Evolutionary conservation across 1,139 yeast genomes (phyloP), one percentile per base, ranked within the genome.

Genomic region (Diutina ranongensis): DNA sequence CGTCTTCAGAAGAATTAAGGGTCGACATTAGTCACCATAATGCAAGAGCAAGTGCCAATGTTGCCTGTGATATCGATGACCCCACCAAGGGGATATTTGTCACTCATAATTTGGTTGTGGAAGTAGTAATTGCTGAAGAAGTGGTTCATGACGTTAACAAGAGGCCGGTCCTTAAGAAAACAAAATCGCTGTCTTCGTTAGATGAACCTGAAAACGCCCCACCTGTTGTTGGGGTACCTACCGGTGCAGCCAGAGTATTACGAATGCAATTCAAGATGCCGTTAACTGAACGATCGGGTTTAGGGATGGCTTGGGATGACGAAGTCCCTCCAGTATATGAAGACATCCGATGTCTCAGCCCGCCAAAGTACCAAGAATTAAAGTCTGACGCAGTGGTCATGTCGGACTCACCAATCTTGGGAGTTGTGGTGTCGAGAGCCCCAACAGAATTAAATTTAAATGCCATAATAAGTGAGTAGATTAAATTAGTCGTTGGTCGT

Each of bases 241-340:
- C 97, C 0, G 98, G 98, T 5, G 86, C 95, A 3, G 97, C 98
- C 0, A 69, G 98, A 46, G 95, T 94, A 1, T 66, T 92, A 49
- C 68, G 98, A 53, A 92, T 92, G 97, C 97, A 89, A 61, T 92
- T 92, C 62, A 83, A 83, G 53, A 57, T 92, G 16, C 71, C 71
- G 10, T 63, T 92, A 25, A 85, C 95, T 1, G 97, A 89, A 59
- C 71, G 97, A 48, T 83, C 95, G 0, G 99, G 99, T 0, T 70
- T 92, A 44, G 98, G 99, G 3, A 86, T 92, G 33, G 85, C 97
- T 0, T 92, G 98, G 98, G 97, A 92, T 62, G 97, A 89, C 58
- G 98, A 92, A 61, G 97, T 92, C 18, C 99, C 99, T 1, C 99
- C 99, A 1, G 85, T 87, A 20, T 92, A 94, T 57, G 87, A 78